Evolutionary conservation across 2,329 filamentous ascomycete species (phyloP).

Genomic region (Ophiosphaerella narmari): DNA sequence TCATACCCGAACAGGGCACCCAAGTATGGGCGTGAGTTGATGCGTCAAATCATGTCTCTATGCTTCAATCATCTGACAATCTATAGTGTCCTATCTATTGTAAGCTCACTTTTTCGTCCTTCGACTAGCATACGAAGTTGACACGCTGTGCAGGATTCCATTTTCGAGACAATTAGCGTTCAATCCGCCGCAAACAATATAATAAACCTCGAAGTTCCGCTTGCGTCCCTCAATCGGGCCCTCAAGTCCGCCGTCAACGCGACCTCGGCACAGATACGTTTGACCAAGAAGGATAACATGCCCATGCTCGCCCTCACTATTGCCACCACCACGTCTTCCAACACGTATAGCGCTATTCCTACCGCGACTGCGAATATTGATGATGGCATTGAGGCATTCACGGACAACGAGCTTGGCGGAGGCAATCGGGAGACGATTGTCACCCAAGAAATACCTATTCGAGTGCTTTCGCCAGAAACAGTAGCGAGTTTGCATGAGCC

Average conservation of each 20-base stretch:
- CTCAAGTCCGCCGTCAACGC: conserved; percentile 85
- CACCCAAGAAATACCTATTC: conserved; percentile 94
- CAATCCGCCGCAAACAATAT: conserved; percentile 87
- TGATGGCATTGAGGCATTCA: conserved; percentile 30
- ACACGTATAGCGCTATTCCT: conserved; percentile 48
- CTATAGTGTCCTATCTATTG: conserved; percentile 48
- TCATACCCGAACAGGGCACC: conserved; percentile 90
- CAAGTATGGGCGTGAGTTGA: conserved; percentile 89
- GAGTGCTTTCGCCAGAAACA: conserved; percentile 78
- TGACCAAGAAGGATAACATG: conserved; percentile 89
- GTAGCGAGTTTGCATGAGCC: conserved; percentile 97
- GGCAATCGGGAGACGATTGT: conserved; percentile 85
- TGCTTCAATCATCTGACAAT: conserved; percentile 20
- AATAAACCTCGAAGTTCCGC: conserved; percentile 94
- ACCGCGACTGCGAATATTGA: conserved; percentile 30
- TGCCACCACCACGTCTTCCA: conserved; percentile 68
- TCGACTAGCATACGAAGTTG: conserved; percentile 9
- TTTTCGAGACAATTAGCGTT: conserved; percentile 87
- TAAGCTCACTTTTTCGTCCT: conserved; percentile 40
- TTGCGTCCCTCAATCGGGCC: conserved; percentile 86
- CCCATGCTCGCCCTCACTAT: conserved; percentile 91
- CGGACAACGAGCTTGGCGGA: conserved; percentile 41
- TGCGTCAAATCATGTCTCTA: conserved; percentile 12
- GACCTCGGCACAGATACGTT: conserved; percentile 78
- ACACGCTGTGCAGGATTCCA: conserved; percentile 66